Conservation (phyloP, 225 moss, liverwort and hornwort species). For the Antitrichia curtipendula region DNA sequence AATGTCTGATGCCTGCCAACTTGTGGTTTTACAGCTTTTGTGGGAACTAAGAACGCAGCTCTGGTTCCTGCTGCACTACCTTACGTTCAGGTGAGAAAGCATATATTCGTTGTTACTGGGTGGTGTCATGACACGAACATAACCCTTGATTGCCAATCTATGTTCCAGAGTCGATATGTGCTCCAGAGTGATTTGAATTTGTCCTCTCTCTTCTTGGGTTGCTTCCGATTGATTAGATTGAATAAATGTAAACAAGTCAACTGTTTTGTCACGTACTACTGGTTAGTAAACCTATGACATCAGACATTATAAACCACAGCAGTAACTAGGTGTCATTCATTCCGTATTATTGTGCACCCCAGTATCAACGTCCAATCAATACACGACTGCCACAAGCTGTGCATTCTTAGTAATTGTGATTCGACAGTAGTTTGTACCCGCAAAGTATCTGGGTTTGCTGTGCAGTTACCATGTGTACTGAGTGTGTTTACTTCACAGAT, state of each 20-base stretch:
- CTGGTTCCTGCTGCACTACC: constrained; percentile 41
- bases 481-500: background rate
- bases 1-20: background rate
- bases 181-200: background rate
- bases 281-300: background rate
- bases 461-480: background rate
- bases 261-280: background rate
- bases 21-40: constrained; percentile 19
- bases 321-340: background rate
- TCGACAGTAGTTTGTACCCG: background rate
- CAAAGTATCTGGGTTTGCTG: background rate
- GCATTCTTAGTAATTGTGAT: background rate
- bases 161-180: background rate
- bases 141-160: background rate
- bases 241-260: background rate
- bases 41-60: constrained; percentile 35
- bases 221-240: background rate
- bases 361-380: background rate
- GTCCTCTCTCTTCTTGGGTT: background rate
- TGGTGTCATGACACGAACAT: background rate
- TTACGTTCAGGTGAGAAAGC: constrained; percentile 32
- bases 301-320: background rate
- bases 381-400: background rate
- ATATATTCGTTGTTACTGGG: background rate
- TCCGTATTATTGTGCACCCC: background rate